Conservation (phyloP, 2,329 filamentous ascomycete genomes). For the Paecilomyces fulvus region DNA sequence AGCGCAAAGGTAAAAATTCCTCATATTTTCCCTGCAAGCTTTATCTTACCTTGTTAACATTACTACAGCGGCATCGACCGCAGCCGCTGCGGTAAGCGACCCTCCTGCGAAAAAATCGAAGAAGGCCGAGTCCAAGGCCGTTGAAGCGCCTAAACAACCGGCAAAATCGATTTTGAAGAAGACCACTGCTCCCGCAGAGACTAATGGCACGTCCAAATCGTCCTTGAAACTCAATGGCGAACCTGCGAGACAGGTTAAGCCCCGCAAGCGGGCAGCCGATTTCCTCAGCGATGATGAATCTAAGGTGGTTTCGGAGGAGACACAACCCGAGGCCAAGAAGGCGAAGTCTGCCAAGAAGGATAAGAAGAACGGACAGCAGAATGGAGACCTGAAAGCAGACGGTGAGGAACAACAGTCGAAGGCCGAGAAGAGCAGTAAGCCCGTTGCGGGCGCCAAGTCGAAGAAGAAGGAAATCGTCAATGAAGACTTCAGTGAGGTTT, state of each 20-base stretch:
- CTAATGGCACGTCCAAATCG: slow-evolving; percentile 13
- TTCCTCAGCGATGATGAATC: slow-evolving; percentile 38
- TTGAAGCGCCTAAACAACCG: slow-evolving; percentile 18
- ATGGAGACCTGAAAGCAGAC: slow-evolving; percentile 8
- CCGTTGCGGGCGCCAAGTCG: slow-evolving; percentile 31
- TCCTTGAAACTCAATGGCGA: slow-evolving; percentile 26
- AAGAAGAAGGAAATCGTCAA: slow-evolving; percentile 14
- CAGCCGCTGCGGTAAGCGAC: slow-evolving; percentile 33
- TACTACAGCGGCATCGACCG: slow-evolving; percentile 21
- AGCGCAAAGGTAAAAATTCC: slow-evolving; percentile 42
- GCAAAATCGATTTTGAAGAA: slow-evolving; percentile 27
- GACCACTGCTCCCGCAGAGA: slow-evolving; percentile 12
- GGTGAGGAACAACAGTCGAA: slow-evolving; percentile 30
- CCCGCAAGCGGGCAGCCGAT: slow-evolving; percentile 41
- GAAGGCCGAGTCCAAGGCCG: slow-evolving; percentile 30
- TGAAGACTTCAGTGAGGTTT: slow-evolving; percentile 28
- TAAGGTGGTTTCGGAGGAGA: slow-evolving; percentile 13
- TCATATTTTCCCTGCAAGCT: not conserved
- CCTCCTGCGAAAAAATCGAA: slow-evolving; percentile 55
- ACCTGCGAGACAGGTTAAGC: slow-evolving; percentile 28
- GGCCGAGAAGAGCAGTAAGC: slow-evolving; percentile 27
- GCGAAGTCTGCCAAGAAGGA: slow-evolving; percentile 36
- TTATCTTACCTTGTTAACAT: slow-evolving; percentile 4
- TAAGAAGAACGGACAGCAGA: slow-evolving; percentile 20
- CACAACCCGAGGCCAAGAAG: slow-evolving; percentile 7